Evolutionary conservation across 1,139 yeast genomes (phyloP).

Genomic region (Yamadazyma kanchanaburiensis): DNA sequence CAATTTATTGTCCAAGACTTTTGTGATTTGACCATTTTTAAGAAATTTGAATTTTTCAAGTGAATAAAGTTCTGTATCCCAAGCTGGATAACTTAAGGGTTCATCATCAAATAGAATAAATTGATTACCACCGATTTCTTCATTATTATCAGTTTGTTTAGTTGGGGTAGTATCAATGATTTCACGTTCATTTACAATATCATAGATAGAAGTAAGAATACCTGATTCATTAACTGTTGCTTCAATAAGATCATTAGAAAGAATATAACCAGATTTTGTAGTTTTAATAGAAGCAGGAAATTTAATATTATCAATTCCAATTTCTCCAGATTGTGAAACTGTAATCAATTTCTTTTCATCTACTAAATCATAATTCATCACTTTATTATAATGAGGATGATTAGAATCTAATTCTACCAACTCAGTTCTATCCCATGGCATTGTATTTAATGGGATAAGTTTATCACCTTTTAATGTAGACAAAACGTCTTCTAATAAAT

Average conservation of each 20-base stretch:
- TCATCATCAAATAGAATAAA: slow-evolving; percentile 81
- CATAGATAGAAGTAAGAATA: slow-evolving; percentile 63
- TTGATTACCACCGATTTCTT: slow-evolving; percentile 64
- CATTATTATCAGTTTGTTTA: slow-evolving; percentile 40
- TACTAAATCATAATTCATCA: slow-evolving; percentile 1
- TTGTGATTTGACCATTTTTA: slow-evolving; percentile 40
- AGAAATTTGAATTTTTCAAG: slow-evolving; percentile 61
- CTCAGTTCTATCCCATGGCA: slow-evolving; percentile 68
- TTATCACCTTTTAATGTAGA: slow-evolving; percentile 2
- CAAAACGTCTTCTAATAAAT: slow-evolving; percentile 53
- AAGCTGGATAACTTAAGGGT: slow-evolving; percentile 88
- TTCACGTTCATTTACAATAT: slow-evolving; percentile 59
- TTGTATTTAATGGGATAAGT: slow-evolving; percentile 43
- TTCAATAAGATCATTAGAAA: slow-evolving; percentile 59
- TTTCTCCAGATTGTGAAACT: slow-evolving; percentile 8
- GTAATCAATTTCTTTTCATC: slow-evolving; percentile 9
- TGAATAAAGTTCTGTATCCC: slow-evolving; percentile 94
- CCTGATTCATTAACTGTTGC: slow-evolving; percentile 64
- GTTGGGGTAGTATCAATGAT: slow-evolving; percentile 55
- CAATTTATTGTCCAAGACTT: slow-evolving; percentile 54
- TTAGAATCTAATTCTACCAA: slow-evolving; percentile 33
- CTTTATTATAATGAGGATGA: slow-evolving; percentile 5
- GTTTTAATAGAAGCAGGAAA: slow-evolving; percentile 49
- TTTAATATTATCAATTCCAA: slow-evolving; percentile 18
- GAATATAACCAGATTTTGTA: slow-evolving; percentile 36